Percentiles rank a stretch among this genome's conserved stretches.
phyloP scores from a whole-genome alignment of 2,329 filamentous ascomycete species.

The Paecilomyces niveus region DNA sequence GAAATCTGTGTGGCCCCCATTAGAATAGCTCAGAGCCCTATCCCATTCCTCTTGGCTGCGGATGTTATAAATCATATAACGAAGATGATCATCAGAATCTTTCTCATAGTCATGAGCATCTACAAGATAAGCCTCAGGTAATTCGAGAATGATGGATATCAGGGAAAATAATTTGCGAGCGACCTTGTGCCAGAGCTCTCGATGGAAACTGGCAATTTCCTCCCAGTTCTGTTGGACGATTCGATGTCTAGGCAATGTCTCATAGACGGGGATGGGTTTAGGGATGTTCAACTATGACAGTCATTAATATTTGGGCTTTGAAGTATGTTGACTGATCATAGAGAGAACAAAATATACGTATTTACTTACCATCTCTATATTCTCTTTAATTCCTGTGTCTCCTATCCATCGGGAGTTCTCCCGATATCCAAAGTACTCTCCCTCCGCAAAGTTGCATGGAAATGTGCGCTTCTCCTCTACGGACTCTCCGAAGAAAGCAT shows the following conservation, averaged over 20 bases:
- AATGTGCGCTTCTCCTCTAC: neutral
- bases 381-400: constrained; percentile 30
- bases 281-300: constrained; percentile 20
- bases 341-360: neutral
- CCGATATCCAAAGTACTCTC: constrained; percentile 27
- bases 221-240: constrained; percentile 17
- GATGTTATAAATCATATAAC: constrained; percentile 53
- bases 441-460: constrained; percentile 18
- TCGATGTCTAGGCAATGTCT: constrained; percentile 20
- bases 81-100: constrained; percentile 51
- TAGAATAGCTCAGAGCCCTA: constrained; percentile 24
- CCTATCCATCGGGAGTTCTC: constrained; percentile 28
- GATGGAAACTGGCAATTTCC: constrained; percentile 18
- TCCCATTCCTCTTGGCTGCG: constrained; percentile 43
- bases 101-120: constrained; percentile 51
- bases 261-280: constrained; percentile 20
- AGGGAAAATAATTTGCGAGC: constrained; percentile 13
- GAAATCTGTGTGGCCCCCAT: constrained; percentile 44
- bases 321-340: neutral
- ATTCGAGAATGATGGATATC: constrained; percentile 41
- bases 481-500: constrained; percentile 23
- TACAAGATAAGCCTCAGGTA: constrained; percentile 51
- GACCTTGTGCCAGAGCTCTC: constrained; percentile 21
- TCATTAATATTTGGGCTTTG: neutral
- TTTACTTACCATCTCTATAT: constrained; percentile 25